These are phyloP conservation scores for Fraxinus cuspidata DNA, from an alignment of 257 asterid species.

Conservation along the genomic window DNA sequence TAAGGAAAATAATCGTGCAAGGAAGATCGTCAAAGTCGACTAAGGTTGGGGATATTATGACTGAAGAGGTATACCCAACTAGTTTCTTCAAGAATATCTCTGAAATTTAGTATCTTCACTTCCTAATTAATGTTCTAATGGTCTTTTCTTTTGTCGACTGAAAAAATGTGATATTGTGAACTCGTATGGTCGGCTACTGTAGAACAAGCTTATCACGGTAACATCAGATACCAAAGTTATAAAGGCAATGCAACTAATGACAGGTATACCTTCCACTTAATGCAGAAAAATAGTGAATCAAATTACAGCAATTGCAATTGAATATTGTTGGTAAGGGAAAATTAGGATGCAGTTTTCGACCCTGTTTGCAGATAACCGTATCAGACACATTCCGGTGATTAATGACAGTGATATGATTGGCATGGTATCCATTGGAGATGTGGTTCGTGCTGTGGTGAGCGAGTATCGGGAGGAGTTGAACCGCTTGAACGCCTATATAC, in stretches of 20 bases:
- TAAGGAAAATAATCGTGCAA: conserved; percentile 89
- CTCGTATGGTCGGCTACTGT: conserved; percentile 28
- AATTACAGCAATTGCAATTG: background rate
- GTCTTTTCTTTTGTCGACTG: background rate
- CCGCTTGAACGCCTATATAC: conserved; percentile 86
- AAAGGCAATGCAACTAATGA: conserved; percentile 98
- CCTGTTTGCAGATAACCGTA: conserved; percentile 69
- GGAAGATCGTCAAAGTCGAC: conserved; percentile 96
- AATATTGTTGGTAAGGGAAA: background rate
- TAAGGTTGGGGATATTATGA: conserved; percentile 97
- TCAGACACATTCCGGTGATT: conserved; percentile 97
- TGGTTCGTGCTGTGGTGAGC: conserved; percentile 90
- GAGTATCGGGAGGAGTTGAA: conserved; percentile 86
- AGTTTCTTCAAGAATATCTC: background rate
- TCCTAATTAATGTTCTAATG: background rate
- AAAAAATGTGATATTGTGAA: background rate
- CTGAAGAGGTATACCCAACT: conserved; percentile 73
- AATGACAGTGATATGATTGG: conserved; percentile 72
- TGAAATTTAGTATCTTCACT: background rate
- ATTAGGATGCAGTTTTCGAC: background rate
- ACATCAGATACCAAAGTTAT: conserved; percentile 81
- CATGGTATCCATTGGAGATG: conserved; percentile 97
- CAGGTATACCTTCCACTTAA: conserved; percentile 43
- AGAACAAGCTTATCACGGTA: conserved; percentile 93
- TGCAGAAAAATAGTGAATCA: background rate